Evolutionary conservation across 352 stramenopile species (phyloP).

Genomic region (Globisporangium recalcitrans): DNA sequence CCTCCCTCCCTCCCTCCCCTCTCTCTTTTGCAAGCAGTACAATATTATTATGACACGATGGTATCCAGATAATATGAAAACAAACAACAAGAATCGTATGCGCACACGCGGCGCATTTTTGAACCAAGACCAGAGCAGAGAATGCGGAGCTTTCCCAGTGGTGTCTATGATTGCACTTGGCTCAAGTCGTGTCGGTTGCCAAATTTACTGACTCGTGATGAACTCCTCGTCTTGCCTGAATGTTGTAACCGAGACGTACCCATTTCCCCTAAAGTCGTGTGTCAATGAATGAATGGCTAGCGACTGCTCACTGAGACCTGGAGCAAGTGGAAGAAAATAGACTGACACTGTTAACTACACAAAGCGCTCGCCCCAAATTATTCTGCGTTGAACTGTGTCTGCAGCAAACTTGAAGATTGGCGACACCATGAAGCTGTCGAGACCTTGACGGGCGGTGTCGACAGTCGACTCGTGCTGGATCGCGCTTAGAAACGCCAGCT

Average conservation of each 20-base stretch:
- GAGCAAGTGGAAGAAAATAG: no score
- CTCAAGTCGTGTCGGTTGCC: no score
- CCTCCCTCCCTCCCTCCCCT: background rate
- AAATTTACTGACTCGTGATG: background rate
- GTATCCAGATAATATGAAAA: slow-evolving; percentile 4
- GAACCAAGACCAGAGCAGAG: background rate
- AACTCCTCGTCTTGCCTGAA: background rate
- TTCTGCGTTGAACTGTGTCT: background rate
- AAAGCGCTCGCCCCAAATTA: background rate
- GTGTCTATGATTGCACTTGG: no score
- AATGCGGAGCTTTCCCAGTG: no score
- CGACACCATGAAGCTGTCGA: background rate
- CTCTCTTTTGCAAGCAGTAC: slow-evolving; percentile 1
- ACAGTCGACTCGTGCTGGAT: background rate
- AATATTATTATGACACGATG: slow-evolving; percentile 10
- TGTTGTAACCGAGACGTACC: background rate
- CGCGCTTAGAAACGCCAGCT: background rate
- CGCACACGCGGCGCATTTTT: background rate
- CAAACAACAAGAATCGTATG: background rate
- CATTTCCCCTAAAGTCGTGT: background rate
- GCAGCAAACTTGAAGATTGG: background rate
- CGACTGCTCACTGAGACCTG: background rate
- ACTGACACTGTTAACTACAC: no score
- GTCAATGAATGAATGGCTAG: background rate
- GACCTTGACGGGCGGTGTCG: background rate